These are phyloP conservation scores for Austroboletus novae-zelandiae DNA, from an alignment of 1,284 basidiomycete genomes.

Conservation along the genomic window DNA sequence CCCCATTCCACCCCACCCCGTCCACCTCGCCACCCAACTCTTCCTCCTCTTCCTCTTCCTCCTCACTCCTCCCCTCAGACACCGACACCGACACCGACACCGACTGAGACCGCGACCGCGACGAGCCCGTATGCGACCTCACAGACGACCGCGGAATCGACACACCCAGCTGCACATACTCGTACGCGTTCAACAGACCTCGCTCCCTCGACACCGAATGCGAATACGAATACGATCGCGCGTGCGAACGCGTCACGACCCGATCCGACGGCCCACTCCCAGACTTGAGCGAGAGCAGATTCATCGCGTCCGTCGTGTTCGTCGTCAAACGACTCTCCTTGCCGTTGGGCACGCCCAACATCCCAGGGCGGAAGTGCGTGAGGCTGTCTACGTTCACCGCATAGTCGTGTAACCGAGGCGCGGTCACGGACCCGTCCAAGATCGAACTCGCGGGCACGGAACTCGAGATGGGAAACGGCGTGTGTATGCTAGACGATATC, in stretches of 20 bases:
- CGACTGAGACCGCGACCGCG: slow-evolving; percentile 35
- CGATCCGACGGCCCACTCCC: slow-evolving; percentile 7
- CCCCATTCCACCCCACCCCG: slow-evolving; percentile 30
- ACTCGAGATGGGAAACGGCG: slow-evolving; percentile 37
- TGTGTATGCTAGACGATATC: slow-evolving; percentile 20
- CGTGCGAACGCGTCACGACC: slow-evolving; percentile 10
- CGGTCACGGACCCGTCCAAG: slow-evolving; percentile 38
- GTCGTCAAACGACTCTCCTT: neutral
- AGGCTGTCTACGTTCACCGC: slow-evolving; percentile 42
- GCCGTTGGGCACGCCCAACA: slow-evolving; percentile 46
- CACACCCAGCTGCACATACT: slow-evolving; percentile 33
- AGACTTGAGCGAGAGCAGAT: slow-evolving; percentile 23
- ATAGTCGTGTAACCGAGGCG: slow-evolving; percentile 67
- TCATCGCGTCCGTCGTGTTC: slow-evolving; percentile 25
- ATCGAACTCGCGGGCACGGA: slow-evolving; percentile 39
- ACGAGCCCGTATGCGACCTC: slow-evolving; percentile 39
- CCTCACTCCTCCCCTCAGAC: slow-evolving; percentile 36
- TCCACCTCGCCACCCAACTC: neutral
- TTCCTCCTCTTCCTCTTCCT: slow-evolving; percentile 19
- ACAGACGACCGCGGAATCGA: slow-evolving; percentile 52
- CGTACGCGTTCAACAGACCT: slow-evolving; percentile 19
- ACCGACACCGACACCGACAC: slow-evolving; percentile 16
- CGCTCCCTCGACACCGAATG: slow-evolving; percentile 10
- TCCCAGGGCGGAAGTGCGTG: slow-evolving; percentile 58
- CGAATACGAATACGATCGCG: slow-evolving; percentile 9